Evolutionary conservation across 495 filamentous ascomycete genomes (phyloP).

Genomic region (Penicillium diatomitis): DNA sequence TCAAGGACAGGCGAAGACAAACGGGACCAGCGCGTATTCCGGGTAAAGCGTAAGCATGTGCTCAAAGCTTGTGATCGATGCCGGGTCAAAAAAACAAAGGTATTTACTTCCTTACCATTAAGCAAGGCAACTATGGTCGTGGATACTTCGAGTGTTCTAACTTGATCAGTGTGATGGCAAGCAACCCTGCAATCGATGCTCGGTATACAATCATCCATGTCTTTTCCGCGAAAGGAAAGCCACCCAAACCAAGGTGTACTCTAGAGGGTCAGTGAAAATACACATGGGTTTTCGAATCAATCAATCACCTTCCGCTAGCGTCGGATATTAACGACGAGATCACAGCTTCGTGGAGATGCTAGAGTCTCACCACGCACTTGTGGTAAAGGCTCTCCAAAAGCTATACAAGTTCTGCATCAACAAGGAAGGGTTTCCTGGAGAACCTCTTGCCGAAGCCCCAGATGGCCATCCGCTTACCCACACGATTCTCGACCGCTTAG

Average conservation of each 20-base stretch:
- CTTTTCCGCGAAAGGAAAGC: conserved; percentile 41
- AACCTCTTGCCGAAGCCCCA: conserved; percentile 31
- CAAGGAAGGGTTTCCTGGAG: conserved; percentile 40
- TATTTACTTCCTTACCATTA: conserved; percentile 7
- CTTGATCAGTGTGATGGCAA: conserved; percentile 39
- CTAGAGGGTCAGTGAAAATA: conserved; percentile 27
- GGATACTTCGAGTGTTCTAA: not conserved
- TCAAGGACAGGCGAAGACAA: conserved; percentile 28
- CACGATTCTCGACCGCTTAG: conserved; percentile 37
- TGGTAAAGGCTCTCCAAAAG: conserved; percentile 37
- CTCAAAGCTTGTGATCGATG: conserved; percentile 41
- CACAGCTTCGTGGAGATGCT: conserved; percentile 41
- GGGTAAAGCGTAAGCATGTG: conserved; percentile 43
- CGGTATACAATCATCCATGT: conserved; percentile 39
- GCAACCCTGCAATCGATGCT: conserved; percentile 41
- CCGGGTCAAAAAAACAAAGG: conserved; percentile 42
- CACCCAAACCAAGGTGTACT: conserved; percentile 41
- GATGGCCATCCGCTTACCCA: conserved; percentile 39
- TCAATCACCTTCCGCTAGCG: too few relatives aligned
- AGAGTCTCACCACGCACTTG: conserved; percentile 37
- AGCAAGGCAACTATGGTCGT: too few relatives aligned
- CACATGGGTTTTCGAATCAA: too few relatives aligned
- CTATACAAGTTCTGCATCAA: conserved; percentile 37
- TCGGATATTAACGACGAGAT: not conserved
- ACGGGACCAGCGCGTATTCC: conserved; percentile 36